Evolutionary conservation across 495 filamentous ascomycete genomes (phyloP).

Genomic region (Aspergillus biplanus): DNA sequence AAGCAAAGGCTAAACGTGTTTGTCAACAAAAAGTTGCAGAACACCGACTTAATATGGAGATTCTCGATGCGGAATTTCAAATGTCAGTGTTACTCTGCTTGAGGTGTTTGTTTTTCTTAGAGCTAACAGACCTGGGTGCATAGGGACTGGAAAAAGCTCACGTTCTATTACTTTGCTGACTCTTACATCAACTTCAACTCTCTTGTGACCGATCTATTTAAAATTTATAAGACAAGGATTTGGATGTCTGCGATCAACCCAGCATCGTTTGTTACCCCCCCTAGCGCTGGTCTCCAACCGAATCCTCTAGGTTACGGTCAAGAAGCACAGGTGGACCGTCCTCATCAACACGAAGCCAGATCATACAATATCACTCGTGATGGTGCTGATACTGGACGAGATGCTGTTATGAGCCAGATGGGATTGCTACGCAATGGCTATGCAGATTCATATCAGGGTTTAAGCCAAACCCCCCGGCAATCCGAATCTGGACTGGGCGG

Average conservation of each 20-base stretch:
- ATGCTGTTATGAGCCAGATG: constrained; percentile 36
- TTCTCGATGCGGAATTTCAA: constrained; percentile 98
- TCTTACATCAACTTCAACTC: constrained; percentile 99
- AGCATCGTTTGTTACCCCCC: constrained; percentile 87
- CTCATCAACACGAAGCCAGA: constrained; percentile 40
- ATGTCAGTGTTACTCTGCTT: constrained; percentile 65
- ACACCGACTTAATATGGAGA: constrained; percentile 96
- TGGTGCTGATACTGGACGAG: constrained; percentile 34
- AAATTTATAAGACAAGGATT: constrained; percentile 97
- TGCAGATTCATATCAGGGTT: constrained; percentile 43
- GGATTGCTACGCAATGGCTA: constrained; percentile 42
- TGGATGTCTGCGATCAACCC: constrained; percentile 99
- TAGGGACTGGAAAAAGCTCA: constrained; percentile 99
- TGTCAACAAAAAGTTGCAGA: constrained; percentile 96
- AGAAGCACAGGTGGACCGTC: constrained; percentile 38
- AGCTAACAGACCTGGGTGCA: constrained; percentile 9
- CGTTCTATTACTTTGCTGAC: constrained; percentile 98
- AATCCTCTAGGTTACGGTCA: constrained; percentile 41
- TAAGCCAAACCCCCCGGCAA: constrained; percentile 37
- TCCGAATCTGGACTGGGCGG: constrained; percentile 29
- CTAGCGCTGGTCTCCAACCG: constrained; percentile 66
- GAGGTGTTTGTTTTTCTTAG: constrained; percentile 1
- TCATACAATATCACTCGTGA: constrained; percentile 36
- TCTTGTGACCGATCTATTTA: constrained; percentile 95
- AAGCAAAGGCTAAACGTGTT: constrained; percentile 95